Evolutionary conservation across 2,329 filamentous ascomycete species (phyloP), one percentile per base, ranked within the genome.

Genomic region (Aspergillus awamori): DNA sequence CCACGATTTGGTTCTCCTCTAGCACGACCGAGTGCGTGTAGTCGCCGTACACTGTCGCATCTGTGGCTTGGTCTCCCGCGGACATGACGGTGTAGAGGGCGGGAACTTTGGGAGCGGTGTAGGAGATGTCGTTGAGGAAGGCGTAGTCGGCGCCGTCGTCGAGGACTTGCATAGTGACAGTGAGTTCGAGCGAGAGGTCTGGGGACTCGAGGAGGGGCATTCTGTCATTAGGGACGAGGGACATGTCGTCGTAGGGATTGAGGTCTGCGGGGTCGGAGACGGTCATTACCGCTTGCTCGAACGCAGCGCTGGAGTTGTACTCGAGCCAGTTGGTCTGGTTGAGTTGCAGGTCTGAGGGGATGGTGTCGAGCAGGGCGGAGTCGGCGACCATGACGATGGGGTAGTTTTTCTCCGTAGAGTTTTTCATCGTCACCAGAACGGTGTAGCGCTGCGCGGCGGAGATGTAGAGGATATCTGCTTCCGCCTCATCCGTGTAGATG

Each of bases 201-300:
- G 90, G 87, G 7, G 86, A 79, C 1, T 83, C 81, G 5, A 88
- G 82, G 2, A 89, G 79, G 8, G 82, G 77, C 74, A 86, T 79
- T 49, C 85, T 83, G 70, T 96, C 91, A 58, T 84, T 81, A 0
- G 93, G 90, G 0, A 89, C 82, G 0, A 96, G 83, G 0, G 77
- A 82, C 64, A 90, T 86, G 71, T 96, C 92, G 69, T 96, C 91
- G 62, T 89, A 89, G 0, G 87, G 83, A 17, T 88, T 78, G 48
- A 92, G 87, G 3, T 85, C 83, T 52, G 66, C 65, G 5, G 70
- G 58, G 17, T 47, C 58, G 1, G 67, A 65, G 11, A 72, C 68
- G 0, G 62, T 68, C 48, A 74, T 71, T 2, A 62, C 62, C 8
- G 72, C 70, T n/a, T 70, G 63, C 0, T 67, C 64, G 26, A 73